Conservation (phyloP, 352 stramenopile species). For the Pythium rhizo-oryzae region DNA sequence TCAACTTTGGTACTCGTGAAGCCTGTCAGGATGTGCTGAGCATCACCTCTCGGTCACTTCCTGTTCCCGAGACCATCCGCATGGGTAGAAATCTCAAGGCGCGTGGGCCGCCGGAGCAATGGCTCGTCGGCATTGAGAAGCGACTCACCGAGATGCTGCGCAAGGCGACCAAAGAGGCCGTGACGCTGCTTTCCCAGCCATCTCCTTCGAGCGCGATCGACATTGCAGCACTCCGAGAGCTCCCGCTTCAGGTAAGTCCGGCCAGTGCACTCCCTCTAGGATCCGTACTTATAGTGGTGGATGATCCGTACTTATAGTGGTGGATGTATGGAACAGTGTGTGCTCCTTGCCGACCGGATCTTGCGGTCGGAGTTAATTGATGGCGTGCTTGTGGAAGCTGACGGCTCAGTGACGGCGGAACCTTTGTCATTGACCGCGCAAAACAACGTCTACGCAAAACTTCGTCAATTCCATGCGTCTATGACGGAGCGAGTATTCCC, state of each 20-base stretch:
- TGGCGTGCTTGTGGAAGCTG: constrained; percentile 5
- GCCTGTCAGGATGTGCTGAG: constrained; percentile 65
- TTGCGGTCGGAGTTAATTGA: constrained; percentile 48
- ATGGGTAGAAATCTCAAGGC: constrained; percentile 83
- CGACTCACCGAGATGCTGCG: constrained; percentile 60
- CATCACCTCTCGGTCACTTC: constrained; percentile 41
- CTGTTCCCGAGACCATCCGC: constrained; percentile 43
- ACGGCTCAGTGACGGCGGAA: not conserved
- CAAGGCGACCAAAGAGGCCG: constrained; percentile 48
- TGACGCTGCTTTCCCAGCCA: constrained; percentile 22
- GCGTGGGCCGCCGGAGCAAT: constrained; percentile 65
- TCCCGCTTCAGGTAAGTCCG: constrained; percentile 27
- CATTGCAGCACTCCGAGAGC: not conserved
- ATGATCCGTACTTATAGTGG: too few relatives aligned
- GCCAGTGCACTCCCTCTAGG: not conserved
- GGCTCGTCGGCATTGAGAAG: constrained; percentile 62
- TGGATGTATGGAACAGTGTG: constrained; percentile 11
- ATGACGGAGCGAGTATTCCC: constrained; percentile 5
- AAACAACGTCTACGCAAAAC: constrained; percentile 4
- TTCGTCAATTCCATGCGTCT: constrained; percentile 16
- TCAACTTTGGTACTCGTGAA: constrained; percentile 61
- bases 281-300: not conserved
- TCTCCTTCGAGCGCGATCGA: not conserved
- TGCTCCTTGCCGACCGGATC: constrained; percentile 57
- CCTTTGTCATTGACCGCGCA: not conserved